Base-by-base conservation (phyloP, 768 basidiomycete genomes). In the Russula abietina region DNA sequence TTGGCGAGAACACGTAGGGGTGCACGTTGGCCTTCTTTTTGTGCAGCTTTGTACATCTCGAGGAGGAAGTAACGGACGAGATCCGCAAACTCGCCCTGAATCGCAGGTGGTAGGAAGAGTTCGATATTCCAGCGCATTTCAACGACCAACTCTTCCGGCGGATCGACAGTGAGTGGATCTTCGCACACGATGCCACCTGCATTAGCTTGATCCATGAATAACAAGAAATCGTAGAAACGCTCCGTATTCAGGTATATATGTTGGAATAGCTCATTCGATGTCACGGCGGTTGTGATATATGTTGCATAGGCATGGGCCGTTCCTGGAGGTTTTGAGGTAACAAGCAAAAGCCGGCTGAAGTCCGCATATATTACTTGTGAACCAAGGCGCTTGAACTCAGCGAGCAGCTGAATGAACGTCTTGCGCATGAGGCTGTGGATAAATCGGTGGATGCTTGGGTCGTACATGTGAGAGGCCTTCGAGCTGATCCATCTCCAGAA, bases 401-500 rank as follows among this genome's bases (percentile, higher is more conserved):
- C 95, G 24, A 98, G 81, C 66, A 99, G 80, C 74, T 98, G 97
- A 60, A 97, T 90, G 76, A 98, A 98, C 0, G 91, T 94, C 78
- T 99, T 98, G 63, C 91, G 86, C 97, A 99, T 99, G 52, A 98
- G 82, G 16, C 93, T 91, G 68, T 95, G 89, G 10, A 98, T 78
- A 74, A 99, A 99, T 0, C 89, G 86, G 71, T 98, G 93, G 7
- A 99, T 80, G 62, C 91, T 88, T 1, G 93, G 87, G 70, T 99
- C 97, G 71, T 93, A 95, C 78, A 98, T 84, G 61, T 87, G 81
- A 19, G 94, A 90, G 6, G 86, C 80, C 49, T 82, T 85, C 2
- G 93, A 93, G 72, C 87, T 89, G 67, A 97, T 82, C 97, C 97
- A 99, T 48, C 97, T 81, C 93, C 95, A 98, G 76, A 98, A 98